Evolutionary conservation across 768 basidiomycete species (phyloP).

Genomic region (Rhizopogon rudus): DNA sequence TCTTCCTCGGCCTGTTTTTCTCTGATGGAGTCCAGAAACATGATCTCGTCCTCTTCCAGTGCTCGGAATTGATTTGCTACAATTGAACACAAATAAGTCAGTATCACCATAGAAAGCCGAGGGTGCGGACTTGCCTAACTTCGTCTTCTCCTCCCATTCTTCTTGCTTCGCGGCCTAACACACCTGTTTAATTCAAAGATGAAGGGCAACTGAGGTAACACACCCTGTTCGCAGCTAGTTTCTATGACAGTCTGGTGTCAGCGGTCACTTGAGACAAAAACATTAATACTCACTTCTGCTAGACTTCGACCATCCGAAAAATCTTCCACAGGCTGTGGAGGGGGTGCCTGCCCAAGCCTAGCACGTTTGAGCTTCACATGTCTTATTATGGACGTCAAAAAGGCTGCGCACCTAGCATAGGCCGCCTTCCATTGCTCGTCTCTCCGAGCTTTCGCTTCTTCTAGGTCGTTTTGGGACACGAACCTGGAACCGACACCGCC

Average conservation of each 20-base stretch:
- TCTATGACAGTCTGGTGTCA: conserved; percentile 38
- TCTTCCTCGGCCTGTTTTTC: conserved; percentile 77
- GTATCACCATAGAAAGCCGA: conserved; percentile 2
- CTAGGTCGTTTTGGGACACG: conserved; percentile 75
- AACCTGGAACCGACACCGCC: conserved; percentile 80
- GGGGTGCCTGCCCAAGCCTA: conserved; percentile 83
- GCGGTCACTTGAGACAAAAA: background rate
- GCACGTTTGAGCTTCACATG: conserved; percentile 6
- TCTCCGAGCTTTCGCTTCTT: conserved; percentile 60
- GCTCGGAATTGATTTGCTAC: conserved; percentile 86
- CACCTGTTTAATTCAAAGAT: conserved; percentile 7
- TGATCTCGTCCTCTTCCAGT: conserved; percentile 85
- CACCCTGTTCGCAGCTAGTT: conserved; percentile 87
- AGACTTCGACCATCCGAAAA: conserved; percentile 80
- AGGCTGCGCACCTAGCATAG: conserved; percentile 61
- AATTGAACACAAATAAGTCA: conserved; percentile 2
- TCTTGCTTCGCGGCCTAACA: conserved; percentile 81
- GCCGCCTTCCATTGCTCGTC: conserved; percentile 91
- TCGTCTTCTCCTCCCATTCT: conserved; percentile 90
- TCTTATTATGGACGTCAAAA: background rate
- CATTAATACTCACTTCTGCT: conserved; percentile 64
- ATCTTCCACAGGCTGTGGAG: conserved; percentile 70
- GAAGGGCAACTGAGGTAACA: conserved; percentile 14
- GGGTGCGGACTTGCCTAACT: conserved; percentile 42
- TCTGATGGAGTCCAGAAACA: conserved; percentile 80